A percentile compares a stretch with the other conserved stretches of the same genome.
Conservation (phyloP, 768 basidiomycete genomes). For the Obba rivulosa region DNA sequence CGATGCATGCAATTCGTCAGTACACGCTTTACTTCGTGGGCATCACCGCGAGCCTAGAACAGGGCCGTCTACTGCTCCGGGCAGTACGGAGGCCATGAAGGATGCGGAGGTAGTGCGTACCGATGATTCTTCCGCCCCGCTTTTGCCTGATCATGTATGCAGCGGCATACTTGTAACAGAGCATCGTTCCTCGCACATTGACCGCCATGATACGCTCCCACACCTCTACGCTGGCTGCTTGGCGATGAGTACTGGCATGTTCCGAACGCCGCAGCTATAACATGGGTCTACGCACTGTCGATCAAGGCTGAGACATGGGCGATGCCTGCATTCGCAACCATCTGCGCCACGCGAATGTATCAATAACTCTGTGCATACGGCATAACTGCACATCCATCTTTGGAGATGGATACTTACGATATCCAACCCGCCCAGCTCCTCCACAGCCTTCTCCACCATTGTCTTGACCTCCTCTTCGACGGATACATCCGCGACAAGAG, state of each 20-base stretch:
- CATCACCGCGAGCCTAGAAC: neutral
- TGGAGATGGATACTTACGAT: slow-evolving; percentile 31
- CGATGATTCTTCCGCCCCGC: slow-evolving; percentile 34
- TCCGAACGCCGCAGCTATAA: neutral
- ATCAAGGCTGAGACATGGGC: slow-evolving; percentile 4
- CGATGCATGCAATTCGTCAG: neutral
- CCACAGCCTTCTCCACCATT: slow-evolving; percentile 28
- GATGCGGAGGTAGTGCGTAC: slow-evolving; percentile 6
- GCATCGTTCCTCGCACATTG: slow-evolving; percentile 29
- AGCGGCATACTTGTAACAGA: slow-evolving; percentile 36
- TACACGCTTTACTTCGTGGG: neutral
- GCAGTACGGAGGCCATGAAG: neutral
- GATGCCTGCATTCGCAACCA: slow-evolving; percentile 24
- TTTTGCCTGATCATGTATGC: slow-evolving; percentile 36
- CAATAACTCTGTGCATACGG: too few relatives aligned
- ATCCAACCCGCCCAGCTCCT: slow-evolving; percentile 37
- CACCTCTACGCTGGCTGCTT: slow-evolving; percentile 4
- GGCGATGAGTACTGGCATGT: neutral
- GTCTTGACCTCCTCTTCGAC: slow-evolving; percentile 34
- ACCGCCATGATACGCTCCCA: slow-evolving; percentile 18
- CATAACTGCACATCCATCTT: too few relatives aligned
- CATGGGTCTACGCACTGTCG: slow-evolving; percentile 1
- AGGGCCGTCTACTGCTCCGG: neutral
- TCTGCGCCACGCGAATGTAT: slow-evolving; percentile 10
- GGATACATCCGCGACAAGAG: slow-evolving; percentile 35